Percentiles rank a stretch among this genome's conserved stretches.
Conservation (phyloP, 331 rosid genomes). For the Quercus lobata region DNA sequence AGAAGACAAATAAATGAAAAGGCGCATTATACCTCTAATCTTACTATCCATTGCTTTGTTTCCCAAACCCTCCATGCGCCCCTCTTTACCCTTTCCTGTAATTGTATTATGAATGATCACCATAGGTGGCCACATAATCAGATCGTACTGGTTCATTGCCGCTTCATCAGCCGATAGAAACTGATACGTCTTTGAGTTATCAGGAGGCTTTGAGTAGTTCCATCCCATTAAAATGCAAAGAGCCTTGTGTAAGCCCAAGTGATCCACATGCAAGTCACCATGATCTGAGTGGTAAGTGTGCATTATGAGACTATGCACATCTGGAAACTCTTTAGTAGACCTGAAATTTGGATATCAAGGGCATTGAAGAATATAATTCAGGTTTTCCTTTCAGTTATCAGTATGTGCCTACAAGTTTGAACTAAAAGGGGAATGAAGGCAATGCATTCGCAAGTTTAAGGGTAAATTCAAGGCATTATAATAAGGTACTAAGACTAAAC, state of each 20-base stretch:
- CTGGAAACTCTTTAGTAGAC: slow-evolving; percentile 90
- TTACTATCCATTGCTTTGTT: slow-evolving; percentile 93
- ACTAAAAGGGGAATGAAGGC: slow-evolving; percentile 25
- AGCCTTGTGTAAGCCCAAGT: slow-evolving; percentile 97
- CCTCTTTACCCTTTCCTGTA: slow-evolving; percentile 89
- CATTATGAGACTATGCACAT: slow-evolving; percentile 89
- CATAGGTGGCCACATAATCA: slow-evolving; percentile 98
- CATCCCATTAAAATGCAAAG: slow-evolving; percentile 96
- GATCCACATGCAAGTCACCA: slow-evolving; percentile 76
- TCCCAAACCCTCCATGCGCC: slow-evolving; percentile 99
- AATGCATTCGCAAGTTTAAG: slow-evolving; percentile 18
- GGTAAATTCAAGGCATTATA: neutral
- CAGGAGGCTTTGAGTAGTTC: slow-evolving; percentile 84
- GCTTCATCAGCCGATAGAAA: slow-evolving; percentile 88
- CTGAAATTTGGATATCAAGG: slow-evolving; percentile 81
- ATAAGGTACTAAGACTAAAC: neutral
- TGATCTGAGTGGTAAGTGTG: slow-evolving; percentile 81
- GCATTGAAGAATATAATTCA: slow-evolving; percentile 60
- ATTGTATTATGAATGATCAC: slow-evolving; percentile 94
- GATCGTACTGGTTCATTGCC: slow-evolving; percentile 88
- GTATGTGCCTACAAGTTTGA: slow-evolving; percentile 9
- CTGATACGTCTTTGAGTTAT: slow-evolving; percentile 80
- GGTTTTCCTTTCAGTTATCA: slow-evolving; percentile 20
- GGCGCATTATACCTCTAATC: slow-evolving; percentile 78
- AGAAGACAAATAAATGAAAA: slow-evolving; percentile 32